Evolutionary conservation across 129 eudicot genomes (phyloP), one percentile per base, ranked within the genome.

Genomic region (sunflower (Helianthus annuus)): DNA sequence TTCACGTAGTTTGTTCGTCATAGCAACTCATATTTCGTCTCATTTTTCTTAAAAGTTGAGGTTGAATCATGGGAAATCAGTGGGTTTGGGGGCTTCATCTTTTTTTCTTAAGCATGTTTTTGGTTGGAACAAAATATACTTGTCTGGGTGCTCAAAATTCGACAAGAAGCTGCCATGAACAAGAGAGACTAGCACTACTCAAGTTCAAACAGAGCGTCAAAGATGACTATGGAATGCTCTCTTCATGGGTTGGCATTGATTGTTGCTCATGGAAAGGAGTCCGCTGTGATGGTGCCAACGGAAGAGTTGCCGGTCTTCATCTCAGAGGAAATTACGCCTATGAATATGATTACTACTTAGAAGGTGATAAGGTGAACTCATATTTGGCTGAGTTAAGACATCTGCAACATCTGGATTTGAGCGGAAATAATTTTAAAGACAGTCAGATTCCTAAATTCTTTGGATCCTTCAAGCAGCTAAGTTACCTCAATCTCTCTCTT

Each of bases 121-220:
- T 7, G 29, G 6, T 8, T 15, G 52, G 32, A 64, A 15, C 8
- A 38, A 17, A 34, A 19, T 4, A 44, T 65, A 19, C 74, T 7
- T 38, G 64, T 54, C 36, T 29, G 53, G 65, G 64, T 32, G 22
- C 17, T 13, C 46, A 13, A 34, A 61, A 34, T 61, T 32, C 2
- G 1, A 60, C 66, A 0, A 3, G 2, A 32, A 36, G 46, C 10
- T 61, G 66, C 5, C 10, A 32, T 61, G 66, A 61, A 36, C 46
- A 11, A 45, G 84, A 80, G 58, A 60, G 64, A 74, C 17, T 60
- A 68, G 84, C 84, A 12, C 73, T 80, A 10, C 61, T 80, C 34
- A 19, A 61, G 29, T 80, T 73, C 66, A 73, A 67, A 64, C 27
- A 60, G 0, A 60, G 46, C 17, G 10, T 48, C 38, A 19, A 17